Conservation (phyloP, 768 basidiomycete species). For the Clavulina sp. region DNA sequence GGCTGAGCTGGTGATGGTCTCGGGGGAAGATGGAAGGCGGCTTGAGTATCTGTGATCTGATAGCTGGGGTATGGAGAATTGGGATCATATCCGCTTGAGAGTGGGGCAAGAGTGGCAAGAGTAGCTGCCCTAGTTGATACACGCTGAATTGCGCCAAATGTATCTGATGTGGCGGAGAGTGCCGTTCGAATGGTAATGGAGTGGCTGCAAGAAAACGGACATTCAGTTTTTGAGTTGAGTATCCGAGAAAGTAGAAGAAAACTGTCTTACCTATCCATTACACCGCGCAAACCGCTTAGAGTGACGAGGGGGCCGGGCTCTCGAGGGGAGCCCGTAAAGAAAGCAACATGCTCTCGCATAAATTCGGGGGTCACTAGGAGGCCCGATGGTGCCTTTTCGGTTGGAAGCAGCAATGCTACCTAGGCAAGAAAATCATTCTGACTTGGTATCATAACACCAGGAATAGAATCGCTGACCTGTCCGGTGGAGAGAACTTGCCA, state of each 20-base stretch:
- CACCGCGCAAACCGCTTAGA: conserved; percentile 68
- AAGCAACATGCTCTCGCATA: conserved; percentile 64
- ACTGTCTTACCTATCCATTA: conserved; percentile 36
- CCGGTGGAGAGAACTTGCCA: conserved; percentile 45
- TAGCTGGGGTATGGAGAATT: conserved; percentile 32
- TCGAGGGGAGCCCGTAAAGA: conserved; percentile 35
- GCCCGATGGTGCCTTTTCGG: conserved; percentile 34
- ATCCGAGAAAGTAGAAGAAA: neutral
- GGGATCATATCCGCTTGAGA: conserved; percentile 24
- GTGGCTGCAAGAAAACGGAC: conserved; percentile 2
- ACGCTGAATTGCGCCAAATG: conserved; percentile 25
- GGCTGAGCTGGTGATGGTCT: conserved; percentile 9
- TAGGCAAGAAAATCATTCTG: conserved; percentile 17
- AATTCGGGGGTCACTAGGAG: conserved; percentile 53
- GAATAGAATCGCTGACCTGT: conserved; percentile 32
- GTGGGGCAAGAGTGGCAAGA: conserved; percentile 34
- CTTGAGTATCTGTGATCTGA: conserved; percentile 25
- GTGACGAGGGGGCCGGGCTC: conserved; percentile 42
- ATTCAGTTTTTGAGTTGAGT: too few species aligned
- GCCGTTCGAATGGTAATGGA: conserved; percentile 12
- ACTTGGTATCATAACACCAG: neutral
- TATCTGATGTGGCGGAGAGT: conserved; percentile 30
- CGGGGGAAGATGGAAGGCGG: conserved; percentile 20
- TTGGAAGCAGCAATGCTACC: conserved; percentile 69
- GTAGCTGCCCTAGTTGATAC: conserved; percentile 22